Percentiles rank a stretch among this genome's conserved stretches.
Conservation (phyloP, 164 flowering plant genomes). For the Chloranthus sessilifolius region DNA sequence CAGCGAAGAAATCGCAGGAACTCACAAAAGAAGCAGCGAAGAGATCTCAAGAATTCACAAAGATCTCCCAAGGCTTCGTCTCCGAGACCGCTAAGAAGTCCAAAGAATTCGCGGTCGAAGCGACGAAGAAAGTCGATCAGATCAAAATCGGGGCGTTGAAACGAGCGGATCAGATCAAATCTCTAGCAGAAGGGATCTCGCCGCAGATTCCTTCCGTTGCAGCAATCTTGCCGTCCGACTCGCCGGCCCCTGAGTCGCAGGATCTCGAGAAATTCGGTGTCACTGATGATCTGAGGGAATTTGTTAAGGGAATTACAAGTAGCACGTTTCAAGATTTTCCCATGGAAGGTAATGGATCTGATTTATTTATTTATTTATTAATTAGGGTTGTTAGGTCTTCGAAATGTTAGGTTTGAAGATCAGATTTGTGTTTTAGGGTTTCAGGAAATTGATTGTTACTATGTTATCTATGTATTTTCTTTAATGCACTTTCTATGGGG, state of each 20-base stretch:
- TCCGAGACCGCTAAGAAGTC: conserved; percentile 64
- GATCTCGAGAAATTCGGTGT: conserved; percentile 73
- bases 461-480: no score
- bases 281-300: conserved; percentile 75
- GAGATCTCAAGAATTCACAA: conserved; percentile 54
- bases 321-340: conserved; percentile 74
- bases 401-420: no score
- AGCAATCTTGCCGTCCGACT: conserved; percentile 24
- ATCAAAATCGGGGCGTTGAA: conserved; percentile 38
- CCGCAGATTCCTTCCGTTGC: conserved; percentile 29
- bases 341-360: conserved; percentile 37
- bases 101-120: conserved; percentile 63
- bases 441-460: no score
- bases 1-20: conserved; percentile 60
- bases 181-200: conserved; percentile 38
- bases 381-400: no score
- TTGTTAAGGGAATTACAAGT: conserved; percentile 60
- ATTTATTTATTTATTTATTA: background rate
- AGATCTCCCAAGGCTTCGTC: conserved; percentile 40
- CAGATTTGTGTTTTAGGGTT: no score
- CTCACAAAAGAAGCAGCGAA: conserved; percentile 48
- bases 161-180: conserved; percentile 60
- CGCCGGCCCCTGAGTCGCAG: conserved; percentile 2
- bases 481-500: no score
- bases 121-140: conserved; percentile 52